Conservation (phyloP, 495 filamentous ascomycete species). For the Aspergillus panamensis region DNA sequence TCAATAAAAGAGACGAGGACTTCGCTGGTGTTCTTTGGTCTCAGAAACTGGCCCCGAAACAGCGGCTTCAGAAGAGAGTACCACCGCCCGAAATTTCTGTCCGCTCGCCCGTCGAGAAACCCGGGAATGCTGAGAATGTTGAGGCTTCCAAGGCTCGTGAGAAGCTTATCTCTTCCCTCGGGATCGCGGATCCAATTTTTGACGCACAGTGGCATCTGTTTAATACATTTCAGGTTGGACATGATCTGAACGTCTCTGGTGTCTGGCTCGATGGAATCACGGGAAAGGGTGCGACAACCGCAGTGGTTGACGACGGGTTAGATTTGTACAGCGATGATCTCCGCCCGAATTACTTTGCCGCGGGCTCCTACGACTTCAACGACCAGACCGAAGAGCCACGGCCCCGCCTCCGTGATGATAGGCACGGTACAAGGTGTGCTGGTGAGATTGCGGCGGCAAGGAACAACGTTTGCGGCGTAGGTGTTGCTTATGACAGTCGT, state of each 20-base stretch:
- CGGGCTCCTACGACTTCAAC: slow-evolving; percentile 94
- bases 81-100: slow-evolving; percentile 43
- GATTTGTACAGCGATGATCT: slow-evolving; percentile 97
- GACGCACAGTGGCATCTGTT: slow-evolving; percentile 92
- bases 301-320: slow-evolving; percentile 92
- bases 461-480: slow-evolving; percentile 93
- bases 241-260: slow-evolving; percentile 92
- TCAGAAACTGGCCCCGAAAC: slow-evolving; percentile 74
- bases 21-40: slow-evolving; percentile 74
- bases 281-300: slow-evolving; percentile 80
- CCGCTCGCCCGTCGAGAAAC: slow-evolving; percentile 9
- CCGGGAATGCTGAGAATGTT: slow-evolving; percentile 43
- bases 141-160: slow-evolving; percentile 54
- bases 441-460: slow-evolving; percentile 88
- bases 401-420: slow-evolving; percentile 75
- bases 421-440: slow-evolving; percentile 89
- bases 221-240: slow-evolving; percentile 75
- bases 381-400: slow-evolving; percentile 73
- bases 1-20: slow-evolving; percentile 47
- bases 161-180: slow-evolving; percentile 59
- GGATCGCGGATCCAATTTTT: slow-evolving; percentile 87
- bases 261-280: slow-evolving; percentile 92
- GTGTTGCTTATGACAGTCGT: slow-evolving; percentile 88
- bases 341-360: slow-evolving; percentile 85
- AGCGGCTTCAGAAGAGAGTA: slow-evolving; percentile 71